phyloP scores from a whole-genome alignment of 179 eudicot species.

The Spergularia azorica region DNA sequence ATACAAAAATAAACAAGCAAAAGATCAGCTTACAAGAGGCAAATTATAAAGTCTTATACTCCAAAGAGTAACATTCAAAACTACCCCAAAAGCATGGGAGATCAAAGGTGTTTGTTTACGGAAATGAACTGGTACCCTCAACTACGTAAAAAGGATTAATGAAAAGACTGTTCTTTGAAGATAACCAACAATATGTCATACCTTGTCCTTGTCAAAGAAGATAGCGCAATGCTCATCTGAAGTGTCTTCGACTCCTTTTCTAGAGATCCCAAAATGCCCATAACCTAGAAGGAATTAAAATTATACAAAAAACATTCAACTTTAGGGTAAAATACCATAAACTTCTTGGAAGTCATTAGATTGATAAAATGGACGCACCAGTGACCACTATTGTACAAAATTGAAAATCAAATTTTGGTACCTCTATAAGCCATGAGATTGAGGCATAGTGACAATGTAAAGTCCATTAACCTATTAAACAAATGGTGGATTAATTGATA shows the following conservation, averaged over 20 bases:
- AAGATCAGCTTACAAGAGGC: not conserved
- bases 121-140: not conserved
- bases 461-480: constrained; percentile 13
- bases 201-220: constrained; percentile 94
- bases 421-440: constrained; percentile 20
- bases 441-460: constrained; percentile 11
- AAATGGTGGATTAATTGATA: constrained; percentile 6
- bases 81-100: not conserved
- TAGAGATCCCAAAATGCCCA: constrained; percentile 85
- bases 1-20: constrained; percentile 8
- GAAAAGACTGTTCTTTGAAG: not conserved
- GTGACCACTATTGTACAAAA: constrained; percentile 10
- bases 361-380: not conserved
- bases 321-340: not conserved
- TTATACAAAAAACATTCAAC: constrained; percentile 6
- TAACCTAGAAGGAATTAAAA: constrained; percentile 50
- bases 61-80: not conserved
- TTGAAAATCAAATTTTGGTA: constrained; percentile 3
- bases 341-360: not conserved
- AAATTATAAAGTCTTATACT: not conserved
- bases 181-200: constrained; percentile 20
- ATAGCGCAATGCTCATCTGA: constrained; percentile 87
- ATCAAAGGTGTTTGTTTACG: not conserved
- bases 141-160: not conserved
- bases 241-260: constrained; percentile 85